These are phyloP conservation scores for Fusarium anguioides DNA, from an alignment of 2,329 filamentous ascomycete genomes.

Conservation along the genomic window DNA sequence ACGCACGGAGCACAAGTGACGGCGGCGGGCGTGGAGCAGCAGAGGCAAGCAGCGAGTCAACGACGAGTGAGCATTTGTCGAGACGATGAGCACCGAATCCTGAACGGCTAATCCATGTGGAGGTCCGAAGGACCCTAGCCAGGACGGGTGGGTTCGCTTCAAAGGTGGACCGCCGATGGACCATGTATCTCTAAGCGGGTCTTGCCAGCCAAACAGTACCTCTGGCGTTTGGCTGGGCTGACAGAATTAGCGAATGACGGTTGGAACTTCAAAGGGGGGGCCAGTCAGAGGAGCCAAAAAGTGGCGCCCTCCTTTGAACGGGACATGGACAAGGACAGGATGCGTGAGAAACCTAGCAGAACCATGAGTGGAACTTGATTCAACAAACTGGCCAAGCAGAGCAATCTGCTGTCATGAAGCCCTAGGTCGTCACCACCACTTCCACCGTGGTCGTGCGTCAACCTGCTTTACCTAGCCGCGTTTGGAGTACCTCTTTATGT, in stretches of 20 bases:
- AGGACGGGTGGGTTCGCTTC: slow-evolving; percentile 2
- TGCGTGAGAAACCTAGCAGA: slow-evolving; percentile 35
- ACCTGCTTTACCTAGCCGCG: slow-evolving; percentile 17
- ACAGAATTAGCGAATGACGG: slow-evolving; percentile 30
- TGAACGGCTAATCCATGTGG: slow-evolving; percentile 5
- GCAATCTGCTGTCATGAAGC: slow-evolving; percentile 10
- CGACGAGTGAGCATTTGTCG: slow-evolving; percentile 19
- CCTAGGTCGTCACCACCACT: slow-evolving; percentile 35
- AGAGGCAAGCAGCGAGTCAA: slow-evolving; percentile 21
- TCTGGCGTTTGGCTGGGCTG: slow-evolving; percentile 1
- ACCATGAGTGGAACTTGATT: slow-evolving; percentile 25
- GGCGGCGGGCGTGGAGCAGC: slow-evolving; percentile 39
- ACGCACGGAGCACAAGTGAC: slow-evolving; percentile 35
- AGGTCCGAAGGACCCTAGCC: slow-evolving; percentile 1
- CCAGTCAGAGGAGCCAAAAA: slow-evolving; percentile 9
- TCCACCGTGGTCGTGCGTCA: slow-evolving; percentile 35
- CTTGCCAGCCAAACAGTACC: slow-evolving; percentile 14
- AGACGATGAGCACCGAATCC: slow-evolving; percentile 8
- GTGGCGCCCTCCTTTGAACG: slow-evolving; percentile 19
- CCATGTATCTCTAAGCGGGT: background rate
- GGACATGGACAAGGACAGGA: slow-evolving; percentile 23
- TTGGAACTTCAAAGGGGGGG: slow-evolving; percentile 9
- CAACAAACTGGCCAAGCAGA: slow-evolving; percentile 30
- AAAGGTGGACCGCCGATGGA: background rate
- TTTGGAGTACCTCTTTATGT: background rate